Conservation (phyloP, 805 yeast species). For the Dipodascus geniculatus region DNA sequence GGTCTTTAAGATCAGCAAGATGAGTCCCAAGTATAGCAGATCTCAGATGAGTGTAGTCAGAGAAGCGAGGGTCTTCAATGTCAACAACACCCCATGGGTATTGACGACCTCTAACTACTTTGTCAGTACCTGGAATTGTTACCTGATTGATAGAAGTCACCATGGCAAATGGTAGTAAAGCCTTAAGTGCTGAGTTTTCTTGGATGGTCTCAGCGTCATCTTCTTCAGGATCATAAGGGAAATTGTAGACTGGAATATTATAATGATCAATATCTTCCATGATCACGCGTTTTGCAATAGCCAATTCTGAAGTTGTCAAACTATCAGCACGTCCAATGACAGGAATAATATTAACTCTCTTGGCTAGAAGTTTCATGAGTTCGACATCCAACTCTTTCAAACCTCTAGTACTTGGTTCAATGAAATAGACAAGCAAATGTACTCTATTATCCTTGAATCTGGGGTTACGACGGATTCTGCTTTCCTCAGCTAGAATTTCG, state of each 20-base stretch:
- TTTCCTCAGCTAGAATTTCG: constrained; percentile 59
- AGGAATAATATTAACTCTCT: constrained; percentile 73
- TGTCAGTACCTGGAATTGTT: constrained; percentile 25
- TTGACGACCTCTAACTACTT: constrained; percentile 34
- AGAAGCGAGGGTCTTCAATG: constrained; percentile 25
- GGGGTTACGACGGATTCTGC: constrained; percentile 64
- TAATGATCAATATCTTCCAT: constrained; percentile 44
- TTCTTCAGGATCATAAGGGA: constrained; percentile 54
- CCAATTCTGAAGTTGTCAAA: constrained; percentile 53
- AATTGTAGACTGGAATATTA: constrained; percentile 58
- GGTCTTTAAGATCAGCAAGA: constrained; percentile 66
- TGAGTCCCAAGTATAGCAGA: constrained; percentile 66
- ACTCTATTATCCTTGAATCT: constrained; percentile 62
- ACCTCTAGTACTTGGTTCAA: constrained; percentile 47
- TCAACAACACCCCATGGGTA: constrained; percentile 53
- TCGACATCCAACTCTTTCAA: constrained; percentile 60
- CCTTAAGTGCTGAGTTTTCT: constrained; percentile 28
- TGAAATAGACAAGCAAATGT: constrained; percentile 67
- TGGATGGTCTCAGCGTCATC: constrained; percentile 31
- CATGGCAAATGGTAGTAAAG: constrained; percentile 48
- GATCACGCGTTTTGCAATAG: constrained; percentile 40
- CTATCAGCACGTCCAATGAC: constrained; percentile 74
- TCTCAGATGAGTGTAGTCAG: constrained; percentile 33
- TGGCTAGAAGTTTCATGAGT: constrained; percentile 56
- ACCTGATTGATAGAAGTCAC: constrained; percentile 32